Base-by-base conservation (phyloP, 208 protist species). In the Trypanosoma melophagium region DNA sequence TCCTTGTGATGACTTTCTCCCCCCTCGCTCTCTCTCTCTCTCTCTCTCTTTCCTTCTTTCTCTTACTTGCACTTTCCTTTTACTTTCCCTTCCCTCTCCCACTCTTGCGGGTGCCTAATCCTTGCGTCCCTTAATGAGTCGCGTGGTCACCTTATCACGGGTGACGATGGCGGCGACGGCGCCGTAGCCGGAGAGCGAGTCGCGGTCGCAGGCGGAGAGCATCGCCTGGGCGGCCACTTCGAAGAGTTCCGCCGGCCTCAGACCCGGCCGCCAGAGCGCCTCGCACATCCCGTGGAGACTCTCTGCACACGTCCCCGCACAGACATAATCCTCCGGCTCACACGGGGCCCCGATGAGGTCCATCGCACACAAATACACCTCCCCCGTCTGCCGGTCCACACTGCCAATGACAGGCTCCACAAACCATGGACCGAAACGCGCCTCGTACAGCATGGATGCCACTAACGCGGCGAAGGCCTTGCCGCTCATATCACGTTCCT, bases 281-380 rank as follows among this genome's bases (percentile, higher is more conserved):
- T 99, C 98, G 80, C 97, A 99, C 87, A 98, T 97, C 66, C 99
- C 99, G 71, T 98, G 97, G n/a, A 99, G 83, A 45, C 90, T 91
- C 71, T 99, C 97, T 1, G 87, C 83, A 44, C 87, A 93, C 8
- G 98, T 99, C 31, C 99, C 99, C 12, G 88, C 79, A 40, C 98
- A 97, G 4, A 99, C 95, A 84, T 99, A 99, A 76, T 99, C 97
- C 63, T 98, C 85, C 35, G 98, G 90, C 52, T 92, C 83, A 49
- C 92, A 96, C 17, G 81, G 81, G 9, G 97, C 97, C 31, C 98
- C 98, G 68, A 99, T 97, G 52, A 99, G 84, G 78, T 99, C 98
- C 61, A 93, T 98, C 21, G 87, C 90, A 69, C 77, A 93, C 25
- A 99, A 83, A 74, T 96, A 99, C 61, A 98, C 98, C 67, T 97